phyloP scores from a whole-genome alignment of 2,329 filamentous ascomycete genomes.

The Trichoderma koningiopsis region DNA sequence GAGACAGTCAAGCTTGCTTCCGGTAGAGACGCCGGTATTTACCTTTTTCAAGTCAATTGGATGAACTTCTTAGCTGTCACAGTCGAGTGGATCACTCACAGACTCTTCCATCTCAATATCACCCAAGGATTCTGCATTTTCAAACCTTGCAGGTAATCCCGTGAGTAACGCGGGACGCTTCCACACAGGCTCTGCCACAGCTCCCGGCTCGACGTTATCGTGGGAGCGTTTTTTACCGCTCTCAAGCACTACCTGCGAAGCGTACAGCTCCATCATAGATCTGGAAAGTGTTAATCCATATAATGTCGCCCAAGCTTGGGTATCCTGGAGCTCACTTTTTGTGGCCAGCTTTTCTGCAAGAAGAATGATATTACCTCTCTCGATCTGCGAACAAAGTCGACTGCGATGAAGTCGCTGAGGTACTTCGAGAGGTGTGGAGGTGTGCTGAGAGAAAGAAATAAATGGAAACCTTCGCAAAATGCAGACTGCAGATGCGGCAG shows the following conservation, averaged over 20 bases:
- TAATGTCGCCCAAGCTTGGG: neutral
- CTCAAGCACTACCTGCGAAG: neutral
- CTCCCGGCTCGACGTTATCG: neutral
- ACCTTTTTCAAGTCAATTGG: neutral
- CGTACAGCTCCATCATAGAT: neutral
- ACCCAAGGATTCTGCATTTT: neutral
- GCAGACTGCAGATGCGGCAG: neutral
- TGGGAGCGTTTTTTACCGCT: neutral
- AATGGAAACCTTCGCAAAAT: neutral
- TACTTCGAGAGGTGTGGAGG: neutral
- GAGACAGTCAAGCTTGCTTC: neutral
- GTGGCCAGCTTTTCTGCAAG: neutral
- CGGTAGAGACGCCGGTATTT: neutral
- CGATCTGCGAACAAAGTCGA: neutral
- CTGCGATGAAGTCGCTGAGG: neutral
- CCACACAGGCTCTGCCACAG: neutral
- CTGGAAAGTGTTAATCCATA: neutral
- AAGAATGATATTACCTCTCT: neutral
- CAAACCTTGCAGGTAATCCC: neutral
- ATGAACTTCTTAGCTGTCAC: too few species aligned
- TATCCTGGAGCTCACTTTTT: neutral
- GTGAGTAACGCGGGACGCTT: neutral
- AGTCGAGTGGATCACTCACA: neutral
- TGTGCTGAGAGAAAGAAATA: neutral
- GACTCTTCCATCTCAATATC: neutral